Percentiles rank a stretch among this genome's conserved stretches.
These are phyloP conservation scores for Tillandsia leiboldiana DNA, from an alignment of 176 grass and related monocot genomes.

Conservation along the genomic window DNA sequence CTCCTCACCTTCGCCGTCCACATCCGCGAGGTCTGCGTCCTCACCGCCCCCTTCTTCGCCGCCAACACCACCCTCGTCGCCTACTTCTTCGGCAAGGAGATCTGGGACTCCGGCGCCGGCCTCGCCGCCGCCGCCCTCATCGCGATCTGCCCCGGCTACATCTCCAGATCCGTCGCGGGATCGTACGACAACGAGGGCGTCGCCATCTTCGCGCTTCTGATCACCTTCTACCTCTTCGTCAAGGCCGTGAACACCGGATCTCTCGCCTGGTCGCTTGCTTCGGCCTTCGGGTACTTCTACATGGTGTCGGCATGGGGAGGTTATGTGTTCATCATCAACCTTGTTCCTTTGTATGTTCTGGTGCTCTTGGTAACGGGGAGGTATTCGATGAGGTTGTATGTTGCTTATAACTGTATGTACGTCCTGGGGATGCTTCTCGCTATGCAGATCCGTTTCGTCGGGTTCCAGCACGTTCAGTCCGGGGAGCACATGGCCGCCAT, in stretches of 20 bases:
- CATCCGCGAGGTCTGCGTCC: conserved; percentile 96
- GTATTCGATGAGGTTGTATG: conserved; percentile 93
- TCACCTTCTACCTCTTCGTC: conserved; percentile 99
- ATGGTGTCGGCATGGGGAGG: conserved; percentile 99
- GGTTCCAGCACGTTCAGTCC: conserved; percentile 96
- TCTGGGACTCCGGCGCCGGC: conserved; percentile 92
- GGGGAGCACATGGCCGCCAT: conserved; percentile 98
- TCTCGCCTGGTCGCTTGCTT: conserved; percentile 70
- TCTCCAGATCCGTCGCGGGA: conserved; percentile 83
- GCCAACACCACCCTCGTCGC: conserved; percentile 95
- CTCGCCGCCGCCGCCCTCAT: conserved; percentile 79
- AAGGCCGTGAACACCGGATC: conserved; percentile 94
- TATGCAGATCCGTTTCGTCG: conserved; percentile 98
- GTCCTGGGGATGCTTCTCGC: conserved; percentile 82
- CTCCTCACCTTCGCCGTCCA: conserved; percentile 76
- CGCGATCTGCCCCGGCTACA: conserved; percentile 89
- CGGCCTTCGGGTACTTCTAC: conserved; percentile 95
- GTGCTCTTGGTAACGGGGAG: conserved; percentile 87
- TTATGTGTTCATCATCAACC: conserved; percentile 97
- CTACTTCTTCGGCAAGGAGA: conserved; percentile 96
- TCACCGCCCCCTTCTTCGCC: conserved; percentile 94
- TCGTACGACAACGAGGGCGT: conserved; percentile 95
- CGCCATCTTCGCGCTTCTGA: conserved; percentile 89
- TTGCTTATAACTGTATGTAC: conserved; percentile 96
- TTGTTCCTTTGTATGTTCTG: conserved; percentile 85